phyloP scores from a whole-genome alignment of 2,329 filamentous ascomycete genomes.

The Beauveria sp. region DNA sequence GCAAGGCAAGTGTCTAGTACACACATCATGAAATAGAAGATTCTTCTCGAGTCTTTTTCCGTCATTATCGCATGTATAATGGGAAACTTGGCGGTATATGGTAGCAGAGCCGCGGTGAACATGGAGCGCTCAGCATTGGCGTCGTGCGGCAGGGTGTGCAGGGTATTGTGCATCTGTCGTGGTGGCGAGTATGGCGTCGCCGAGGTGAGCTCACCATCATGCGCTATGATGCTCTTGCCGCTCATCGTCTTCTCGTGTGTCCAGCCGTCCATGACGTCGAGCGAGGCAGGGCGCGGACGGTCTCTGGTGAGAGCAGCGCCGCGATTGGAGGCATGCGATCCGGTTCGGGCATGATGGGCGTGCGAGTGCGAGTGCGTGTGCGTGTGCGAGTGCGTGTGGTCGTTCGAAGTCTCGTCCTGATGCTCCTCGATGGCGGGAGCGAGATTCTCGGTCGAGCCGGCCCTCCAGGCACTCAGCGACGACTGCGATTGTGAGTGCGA shows the following conservation, averaged over 20 bases:
- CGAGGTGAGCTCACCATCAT: conserved; percentile 20
- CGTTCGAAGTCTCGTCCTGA: conserved; percentile 22
- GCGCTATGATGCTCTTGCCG: conserved; percentile 32
- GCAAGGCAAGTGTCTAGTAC: conserved; percentile 6
- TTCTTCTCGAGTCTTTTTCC: conserved; percentile 87
- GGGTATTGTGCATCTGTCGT: conserved; percentile 12
- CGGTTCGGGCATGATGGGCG: conserved; percentile 21
- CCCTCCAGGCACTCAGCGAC: conserved; percentile 32
- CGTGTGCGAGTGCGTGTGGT: conserved; percentile 17
- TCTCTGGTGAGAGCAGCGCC: conserved; percentile 22
- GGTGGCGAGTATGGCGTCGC: conserved; percentile 23
- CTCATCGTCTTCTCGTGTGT: conserved; percentile 32
- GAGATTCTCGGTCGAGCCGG: conserved; percentile 26
- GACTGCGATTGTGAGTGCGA: conserved; percentile 31
- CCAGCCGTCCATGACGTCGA: conserved; percentile 32
- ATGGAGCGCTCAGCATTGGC: conserved; percentile 49
- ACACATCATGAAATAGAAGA: conserved; percentile 94
- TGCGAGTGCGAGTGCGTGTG: conserved; percentile 18
- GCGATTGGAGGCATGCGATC: conserved; percentile 25
- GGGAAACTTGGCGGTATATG: conserved; percentile 61
- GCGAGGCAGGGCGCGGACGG: conserved; percentile 24
- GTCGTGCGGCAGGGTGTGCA: conserved; percentile 21
- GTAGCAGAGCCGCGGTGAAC: conserved; percentile 67
- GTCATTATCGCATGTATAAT: conserved; percentile 78
- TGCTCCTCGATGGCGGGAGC: conserved; percentile 25